These are phyloP conservation scores for Neonectria punicea DNA, from an alignment of 2,329 filamentous ascomycete species.

Conservation along the genomic window DNA sequence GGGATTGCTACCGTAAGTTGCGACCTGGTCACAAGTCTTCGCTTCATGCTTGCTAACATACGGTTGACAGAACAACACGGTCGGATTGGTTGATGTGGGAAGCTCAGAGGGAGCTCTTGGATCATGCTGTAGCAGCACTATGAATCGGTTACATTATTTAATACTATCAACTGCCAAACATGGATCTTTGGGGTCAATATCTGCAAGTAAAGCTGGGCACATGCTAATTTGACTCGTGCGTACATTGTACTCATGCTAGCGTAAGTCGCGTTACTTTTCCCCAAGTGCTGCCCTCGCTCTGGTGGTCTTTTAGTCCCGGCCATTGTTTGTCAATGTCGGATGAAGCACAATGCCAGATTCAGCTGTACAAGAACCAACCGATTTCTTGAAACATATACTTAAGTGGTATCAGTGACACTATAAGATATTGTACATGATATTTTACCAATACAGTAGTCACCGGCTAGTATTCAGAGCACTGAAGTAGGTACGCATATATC, in stretches of 20 bases:
- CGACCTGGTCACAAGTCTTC: not conserved
- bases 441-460: conserved; percentile 72
- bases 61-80: conserved; percentile 77
- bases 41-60: conserved; percentile 20
- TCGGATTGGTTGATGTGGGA: conserved; percentile 99
- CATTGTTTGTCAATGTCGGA: conserved; percentile 60
- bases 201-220: not conserved
- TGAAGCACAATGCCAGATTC: conserved; percentile 59
- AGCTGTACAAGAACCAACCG: conserved; percentile 66
- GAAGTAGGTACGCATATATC: conserved; percentile 70
- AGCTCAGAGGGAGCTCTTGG: conserved; percentile 73
- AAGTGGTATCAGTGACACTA: too few relatives aligned
- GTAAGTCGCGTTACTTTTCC: not conserved
- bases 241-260: not conserved
- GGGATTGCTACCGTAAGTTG: conserved; percentile 87
- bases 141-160: conserved; percentile 44
- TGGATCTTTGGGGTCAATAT: too few relatives aligned
- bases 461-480: conserved; percentile 69
- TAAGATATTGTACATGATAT: conserved; percentile 71
- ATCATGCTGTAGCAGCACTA: conserved; percentile 72
- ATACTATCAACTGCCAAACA: conserved; percentile 4
- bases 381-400: conserved; percentile 66
- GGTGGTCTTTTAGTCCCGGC: conserved; percentile 62
- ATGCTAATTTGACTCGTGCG: not conserved
- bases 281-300: conserved; percentile 50